Evolutionary conservation across 2,329 filamentous ascomycete species (phyloP).

Genomic region (Arthroderma sp.): DNA sequence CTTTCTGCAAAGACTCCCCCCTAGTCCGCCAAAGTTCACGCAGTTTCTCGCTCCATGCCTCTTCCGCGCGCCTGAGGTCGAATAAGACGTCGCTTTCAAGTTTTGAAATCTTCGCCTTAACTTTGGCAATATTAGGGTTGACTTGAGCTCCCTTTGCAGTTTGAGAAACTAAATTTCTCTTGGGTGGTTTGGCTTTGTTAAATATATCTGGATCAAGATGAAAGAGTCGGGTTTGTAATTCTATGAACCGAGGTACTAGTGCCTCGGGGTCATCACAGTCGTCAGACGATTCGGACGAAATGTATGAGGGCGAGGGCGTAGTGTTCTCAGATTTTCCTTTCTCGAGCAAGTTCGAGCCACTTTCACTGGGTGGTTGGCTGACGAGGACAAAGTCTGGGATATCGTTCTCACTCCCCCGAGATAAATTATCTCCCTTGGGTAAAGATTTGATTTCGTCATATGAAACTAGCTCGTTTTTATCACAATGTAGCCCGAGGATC

Average conservation of each 20-base stretch:
- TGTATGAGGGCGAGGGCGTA: neutral
- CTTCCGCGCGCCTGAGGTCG: constrained; percentile 52
- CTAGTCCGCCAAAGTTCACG: constrained; percentile 51
- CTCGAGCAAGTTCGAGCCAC: no score
- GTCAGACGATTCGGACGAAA: no score
- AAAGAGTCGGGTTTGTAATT: constrained; percentile 57
- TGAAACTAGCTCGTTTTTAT: constrained; percentile 53
- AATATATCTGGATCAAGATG: constrained; percentile 44
- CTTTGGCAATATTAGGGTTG: constrained; percentile 44
- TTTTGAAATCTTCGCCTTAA: constrained; percentile 59
- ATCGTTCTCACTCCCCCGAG: neutral
- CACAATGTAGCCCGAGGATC: constrained; percentile 72
- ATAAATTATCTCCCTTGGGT: neutral
- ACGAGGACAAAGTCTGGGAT: no score
- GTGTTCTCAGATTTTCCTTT: neutral
- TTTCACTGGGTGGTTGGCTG: no score
- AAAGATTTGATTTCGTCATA: constrained; percentile 40
- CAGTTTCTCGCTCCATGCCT: constrained; percentile 49
- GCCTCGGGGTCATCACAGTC: constrained; percentile 49
- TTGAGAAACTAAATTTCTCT: neutral
- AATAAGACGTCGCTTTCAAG: constrained; percentile 71
- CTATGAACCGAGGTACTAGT: constrained; percentile 62
- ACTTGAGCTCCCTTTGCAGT: constrained; percentile 11
- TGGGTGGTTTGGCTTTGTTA: constrained; percentile 25
- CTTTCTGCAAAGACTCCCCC: constrained; percentile 26